Percentiles rank a stretch among this genome's conserved stretches.
These are phyloP conservation scores for Pachysolen tannophilus DNA, from an alignment of 805 yeast species.

Conservation along the genomic window DNA sequence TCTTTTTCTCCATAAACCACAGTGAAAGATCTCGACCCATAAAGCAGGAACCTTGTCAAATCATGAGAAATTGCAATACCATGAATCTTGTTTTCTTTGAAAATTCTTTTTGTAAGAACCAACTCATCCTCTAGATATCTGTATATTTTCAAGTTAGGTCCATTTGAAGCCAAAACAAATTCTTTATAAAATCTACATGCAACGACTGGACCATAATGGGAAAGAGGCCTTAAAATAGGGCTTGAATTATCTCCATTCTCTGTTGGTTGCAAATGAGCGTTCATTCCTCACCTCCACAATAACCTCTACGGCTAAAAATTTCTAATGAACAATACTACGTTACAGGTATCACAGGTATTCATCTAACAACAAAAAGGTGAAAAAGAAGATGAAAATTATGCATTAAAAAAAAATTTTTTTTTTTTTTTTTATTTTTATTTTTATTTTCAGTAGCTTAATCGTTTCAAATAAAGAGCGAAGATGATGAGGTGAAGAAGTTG, in stretches of 20 bases:
- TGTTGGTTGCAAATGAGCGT: too few species aligned
- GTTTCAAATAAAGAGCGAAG: too few species aligned
- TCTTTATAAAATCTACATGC: conserved; percentile 40
- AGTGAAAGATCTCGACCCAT: conserved; percentile 70
- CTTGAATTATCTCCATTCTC: too few species aligned
- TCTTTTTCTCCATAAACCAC: conserved; percentile 27
- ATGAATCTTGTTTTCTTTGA: conserved; percentile 75
- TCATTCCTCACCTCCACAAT: too few species aligned
- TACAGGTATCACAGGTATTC: too few species aligned
- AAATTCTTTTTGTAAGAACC: conserved; percentile 35
- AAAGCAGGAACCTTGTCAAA: conserved; percentile 29
- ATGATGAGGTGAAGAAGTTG: too few species aligned
- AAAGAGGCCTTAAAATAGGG: too few species aligned
- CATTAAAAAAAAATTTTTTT: conserved; percentile 1
- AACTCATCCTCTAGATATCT: conserved; percentile 31
- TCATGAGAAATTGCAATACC: conserved; percentile 41
- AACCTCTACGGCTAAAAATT: too few species aligned
- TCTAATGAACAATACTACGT: too few species aligned
- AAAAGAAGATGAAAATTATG: too few species aligned
- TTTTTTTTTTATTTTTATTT: background rate
- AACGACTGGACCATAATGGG: conserved; percentile 65
- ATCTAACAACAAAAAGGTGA: too few species aligned
- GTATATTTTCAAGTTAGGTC: conserved; percentile 55
- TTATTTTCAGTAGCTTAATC: background rate
- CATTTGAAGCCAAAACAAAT: conserved; percentile 56